These are phyloP conservation scores for Parafenestella ontariensis DNA, from an alignment of 2,329 filamentous ascomycete genomes.

Conservation along the genomic window DNA sequence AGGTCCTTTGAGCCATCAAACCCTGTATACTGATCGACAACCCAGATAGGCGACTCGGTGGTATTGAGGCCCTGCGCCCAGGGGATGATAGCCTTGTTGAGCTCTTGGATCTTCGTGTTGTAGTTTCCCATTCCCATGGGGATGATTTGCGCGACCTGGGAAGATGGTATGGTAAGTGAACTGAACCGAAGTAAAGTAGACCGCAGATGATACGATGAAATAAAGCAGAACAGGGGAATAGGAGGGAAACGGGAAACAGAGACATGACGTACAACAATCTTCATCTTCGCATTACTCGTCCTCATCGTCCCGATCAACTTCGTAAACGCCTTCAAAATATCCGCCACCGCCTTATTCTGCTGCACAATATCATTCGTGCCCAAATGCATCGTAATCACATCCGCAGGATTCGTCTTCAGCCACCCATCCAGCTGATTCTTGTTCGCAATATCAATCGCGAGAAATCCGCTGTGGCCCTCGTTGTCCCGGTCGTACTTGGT, in stretches of 20 bases:
- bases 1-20: conserved; percentile 44
- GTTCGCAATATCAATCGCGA: conserved; percentile 55
- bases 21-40: conserved; percentile 53
- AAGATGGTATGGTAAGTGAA: too few species aligned
- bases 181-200: background rate
- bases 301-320: conserved; percentile 52
- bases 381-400: conserved; percentile 57
- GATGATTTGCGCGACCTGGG: conserved; percentile 54
- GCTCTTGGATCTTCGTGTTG: conserved; percentile 48
- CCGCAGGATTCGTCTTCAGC: conserved; percentile 53
- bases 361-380: conserved; percentile 55
- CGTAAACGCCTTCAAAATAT: conserved; percentile 53
- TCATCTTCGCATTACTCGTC: conserved; percentile 50
- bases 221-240: background rate
- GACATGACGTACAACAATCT: conserved; percentile 55
- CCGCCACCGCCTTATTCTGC: conserved; percentile 40
- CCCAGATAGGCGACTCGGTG: conserved; percentile 51
- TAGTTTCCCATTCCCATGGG: conserved; percentile 39
- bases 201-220: too few species aligned
- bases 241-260: background rate
- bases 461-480: conserved; percentile 55
- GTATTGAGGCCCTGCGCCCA: conserved; percentile 51
- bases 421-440: conserved; percentile 53
- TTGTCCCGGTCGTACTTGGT: conserved; percentile 53
- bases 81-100: conserved; percentile 50